Evolutionary conservation across 306 rosid genomes (phyloP), one percentile per base, ranked within the genome.

Genomic region (Rubus idaeus): DNA sequence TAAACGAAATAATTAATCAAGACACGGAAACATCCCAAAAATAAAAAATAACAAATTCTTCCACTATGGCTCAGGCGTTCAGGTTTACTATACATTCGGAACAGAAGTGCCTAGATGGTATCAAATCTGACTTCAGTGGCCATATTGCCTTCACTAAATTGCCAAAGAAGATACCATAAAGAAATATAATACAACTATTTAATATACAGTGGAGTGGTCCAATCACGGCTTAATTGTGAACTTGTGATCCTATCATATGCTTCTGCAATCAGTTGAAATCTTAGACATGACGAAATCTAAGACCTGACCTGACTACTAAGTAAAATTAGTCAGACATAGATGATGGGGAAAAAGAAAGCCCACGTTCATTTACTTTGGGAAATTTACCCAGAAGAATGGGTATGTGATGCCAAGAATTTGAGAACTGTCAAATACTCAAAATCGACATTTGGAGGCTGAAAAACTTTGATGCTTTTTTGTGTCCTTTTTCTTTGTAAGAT

Each of bases 1-100:
- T 63, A 50, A 63, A 79, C 13, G 60, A 49, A 5, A 4, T 60
- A 75, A 75, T 11, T 68, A 71, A 41, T 58, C 20, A 64, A 75
- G 20, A 62, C 18, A 10, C 17, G 37, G 50, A 71, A 57, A 20
- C 63, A 57, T 21, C 16, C 63, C 37, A 57, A 21, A 5, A 57
- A 57, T 30, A 30, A 30, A 30, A 30, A 30, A 30, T 30, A 46
- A 21, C 21, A 8, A 21, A 3, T 58, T 58, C 16, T 58, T 21
- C 12, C 65, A 35, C 72, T 14, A 30, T 30, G 20, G 20, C n/a
- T 35, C 44, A 61, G 44, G 20, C 44, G 20, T 35, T 62, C 68
- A 62, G 42, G 20, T 6, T 14, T 35, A 62, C 20, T 62, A 6
- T 2, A 30, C 30, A n/a, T 37, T 35, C 17, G n/a, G 37, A 30